Conservation (phyloP, 306 rosid species). For the Vigna unguiculata region DNA sequence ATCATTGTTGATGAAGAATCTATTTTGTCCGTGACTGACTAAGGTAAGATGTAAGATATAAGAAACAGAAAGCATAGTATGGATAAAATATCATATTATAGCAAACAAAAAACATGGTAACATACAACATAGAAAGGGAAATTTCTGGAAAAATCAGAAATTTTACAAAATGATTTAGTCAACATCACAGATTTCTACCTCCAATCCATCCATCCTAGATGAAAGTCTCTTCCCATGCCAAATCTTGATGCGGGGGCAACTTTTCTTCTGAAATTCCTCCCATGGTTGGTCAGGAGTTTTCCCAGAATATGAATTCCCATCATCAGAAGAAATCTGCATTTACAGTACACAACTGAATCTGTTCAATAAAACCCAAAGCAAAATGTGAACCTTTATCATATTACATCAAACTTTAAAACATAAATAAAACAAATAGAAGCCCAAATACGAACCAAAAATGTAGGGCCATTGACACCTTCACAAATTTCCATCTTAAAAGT, state of each 20-base stretch:
- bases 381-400: constrained; percentile 10
- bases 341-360: constrained; percentile 23
- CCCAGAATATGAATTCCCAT: constrained; percentile 76
- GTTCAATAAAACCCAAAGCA: constrained; percentile 37
- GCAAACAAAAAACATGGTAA: neutral
- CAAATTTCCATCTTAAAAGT: constrained; percentile 77
- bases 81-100: neutral
- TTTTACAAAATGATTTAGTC: constrained; percentile 16
- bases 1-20: neutral
- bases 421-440: constrained; percentile 31
- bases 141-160: constrained; percentile 19
- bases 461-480: constrained; percentile 86
- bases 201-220: constrained; percentile 82
- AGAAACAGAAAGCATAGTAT: constrained; percentile 2
- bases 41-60: neutral
- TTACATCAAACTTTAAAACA: constrained; percentile 28
- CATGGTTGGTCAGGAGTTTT: constrained; percentile 88
- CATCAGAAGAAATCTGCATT: constrained; percentile 68
- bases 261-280: constrained; percentile 78
- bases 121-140: neutral
- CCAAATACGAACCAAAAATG: constrained; percentile 66
- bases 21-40: neutral
- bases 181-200: constrained; percentile 59
- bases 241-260: constrained; percentile 61
- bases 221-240: constrained; percentile 89